These are phyloP conservation scores for Hericium erinaceus DNA, from an alignment of 768 basidiomycete genomes.

Conservation along the genomic window DNA sequence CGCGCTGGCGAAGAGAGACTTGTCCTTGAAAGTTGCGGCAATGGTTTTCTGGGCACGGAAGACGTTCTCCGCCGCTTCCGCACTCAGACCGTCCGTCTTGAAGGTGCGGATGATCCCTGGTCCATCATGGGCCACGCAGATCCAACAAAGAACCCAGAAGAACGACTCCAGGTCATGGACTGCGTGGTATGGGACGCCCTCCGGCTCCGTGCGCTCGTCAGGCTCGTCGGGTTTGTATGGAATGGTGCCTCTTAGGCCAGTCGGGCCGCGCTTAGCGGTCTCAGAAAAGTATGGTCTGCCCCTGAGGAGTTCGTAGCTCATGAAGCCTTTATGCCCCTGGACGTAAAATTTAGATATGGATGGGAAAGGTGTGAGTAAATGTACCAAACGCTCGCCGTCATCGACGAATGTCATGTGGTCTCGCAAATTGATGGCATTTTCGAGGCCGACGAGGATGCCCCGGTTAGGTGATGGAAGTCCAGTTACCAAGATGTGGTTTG, in stretches of 20 bases:
- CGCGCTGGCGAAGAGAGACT: background rate
- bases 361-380: no score
- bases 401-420: background rate
- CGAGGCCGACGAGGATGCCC: background rate
- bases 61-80: background rate
- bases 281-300: no score
- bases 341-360: no score
- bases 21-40: background rate
- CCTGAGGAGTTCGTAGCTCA: background rate
- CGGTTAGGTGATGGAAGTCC: background rate
- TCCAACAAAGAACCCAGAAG: background rate
- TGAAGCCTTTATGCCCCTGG: background rate
- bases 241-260: no score
- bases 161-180: conserved; percentile 1
- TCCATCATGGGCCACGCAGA: background rate
- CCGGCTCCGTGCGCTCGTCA: no score
- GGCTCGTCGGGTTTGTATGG: no score
- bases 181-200: background rate
- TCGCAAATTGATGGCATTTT: background rate
- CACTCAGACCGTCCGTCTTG: background rate
- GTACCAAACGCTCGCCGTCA: background rate
- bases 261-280: no score
- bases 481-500: background rate
- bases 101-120: background rate
- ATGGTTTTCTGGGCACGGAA: background rate